Conservation (phyloP, 768 basidiomycete genomes). For the Fomitopsis pulvina region DNA sequence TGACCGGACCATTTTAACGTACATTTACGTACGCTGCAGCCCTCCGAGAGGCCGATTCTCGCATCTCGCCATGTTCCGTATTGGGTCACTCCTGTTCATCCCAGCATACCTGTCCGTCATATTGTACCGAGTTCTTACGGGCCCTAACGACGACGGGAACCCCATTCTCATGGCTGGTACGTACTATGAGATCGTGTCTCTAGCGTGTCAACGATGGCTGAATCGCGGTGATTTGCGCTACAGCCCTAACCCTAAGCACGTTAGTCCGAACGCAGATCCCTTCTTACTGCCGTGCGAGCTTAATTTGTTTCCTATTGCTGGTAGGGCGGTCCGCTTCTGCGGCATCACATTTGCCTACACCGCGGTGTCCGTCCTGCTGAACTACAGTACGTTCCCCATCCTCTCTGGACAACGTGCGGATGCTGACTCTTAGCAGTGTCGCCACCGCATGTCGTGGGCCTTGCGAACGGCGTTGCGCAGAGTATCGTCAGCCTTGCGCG, state of each 20-base stretch:
- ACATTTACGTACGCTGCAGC: conserved; percentile 27
- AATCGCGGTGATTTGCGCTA: conserved; percentile 2
- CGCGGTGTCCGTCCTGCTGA: conserved; percentile 79
- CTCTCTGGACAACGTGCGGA: background rate
- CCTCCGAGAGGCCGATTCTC: conserved; percentile 81
- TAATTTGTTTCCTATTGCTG: background rate
- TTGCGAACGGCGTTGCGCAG: conserved; percentile 94
- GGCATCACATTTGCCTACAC: conserved; percentile 90
- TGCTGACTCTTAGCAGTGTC: conserved; percentile 53
- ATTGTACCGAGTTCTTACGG: conserved; percentile 69
- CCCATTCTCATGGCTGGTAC: conserved; percentile 75
- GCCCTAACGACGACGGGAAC: conserved; percentile 61
- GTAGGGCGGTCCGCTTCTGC: conserved; percentile 81
- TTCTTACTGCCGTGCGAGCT: background rate
- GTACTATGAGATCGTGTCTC: conserved; percentile 18
- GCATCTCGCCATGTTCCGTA: conserved; percentile 84
- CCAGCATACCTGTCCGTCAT: conserved; percentile 82
- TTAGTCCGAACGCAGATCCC: conserved; percentile 30
- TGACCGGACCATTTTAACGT: background rate
- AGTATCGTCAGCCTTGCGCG: conserved; percentile 91
- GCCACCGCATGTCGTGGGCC: conserved; percentile 80
- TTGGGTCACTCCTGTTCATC: conserved; percentile 81
- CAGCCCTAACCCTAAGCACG: conserved; percentile 78
- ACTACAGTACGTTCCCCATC: conserved; percentile 53
- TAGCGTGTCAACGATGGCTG: conserved; percentile 7